phyloP scores from a whole-genome alignment of 2,329 filamentous ascomycete genomes.

The Penicillium fuscoglaucum region DNA sequence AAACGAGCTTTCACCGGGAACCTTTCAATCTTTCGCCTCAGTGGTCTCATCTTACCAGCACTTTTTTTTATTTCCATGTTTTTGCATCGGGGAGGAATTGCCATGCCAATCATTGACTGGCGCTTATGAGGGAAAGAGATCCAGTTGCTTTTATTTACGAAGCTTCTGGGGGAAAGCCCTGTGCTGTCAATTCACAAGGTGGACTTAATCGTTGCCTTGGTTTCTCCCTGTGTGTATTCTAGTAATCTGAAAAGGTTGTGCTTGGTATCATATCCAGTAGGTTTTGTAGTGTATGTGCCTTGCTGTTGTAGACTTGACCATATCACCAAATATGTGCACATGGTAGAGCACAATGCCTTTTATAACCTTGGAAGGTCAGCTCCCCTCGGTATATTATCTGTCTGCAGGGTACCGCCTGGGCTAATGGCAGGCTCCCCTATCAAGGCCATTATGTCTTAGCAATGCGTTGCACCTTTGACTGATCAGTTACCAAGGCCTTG shows the following conservation, averaged over 20 bases:
- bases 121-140: conserved; percentile 99
- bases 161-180: conserved; percentile 90
- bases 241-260: conserved; percentile 42
- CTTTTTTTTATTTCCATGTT: conserved; percentile 31
- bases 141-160: conserved; percentile 51
- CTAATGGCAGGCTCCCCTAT: background rate
- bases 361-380: background rate
- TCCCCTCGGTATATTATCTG: too few relatives aligned
- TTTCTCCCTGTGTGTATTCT: conserved; percentile 42
- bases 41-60: conserved; percentile 27
- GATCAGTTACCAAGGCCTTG: background rate
- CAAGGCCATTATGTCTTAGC: background rate
- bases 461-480: background rate
- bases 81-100: conserved; percentile 40
- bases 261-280: conserved; percentile 31
- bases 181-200: conserved; percentile 75
- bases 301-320: conserved; percentile 2
- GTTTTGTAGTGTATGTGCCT: conserved; percentile 13
- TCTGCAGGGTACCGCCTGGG: background rate
- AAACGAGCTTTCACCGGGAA: conserved; percentile 34
- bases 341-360: background rate
- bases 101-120: conserved; percentile 60
- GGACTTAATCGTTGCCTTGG: conserved; percentile 85
- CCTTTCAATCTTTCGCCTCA: conserved; percentile 32
- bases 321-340: background rate